Base-by-base conservation (phyloP, 495 filamentous ascomycete species). In the Aspergillus indologenus region DNA sequence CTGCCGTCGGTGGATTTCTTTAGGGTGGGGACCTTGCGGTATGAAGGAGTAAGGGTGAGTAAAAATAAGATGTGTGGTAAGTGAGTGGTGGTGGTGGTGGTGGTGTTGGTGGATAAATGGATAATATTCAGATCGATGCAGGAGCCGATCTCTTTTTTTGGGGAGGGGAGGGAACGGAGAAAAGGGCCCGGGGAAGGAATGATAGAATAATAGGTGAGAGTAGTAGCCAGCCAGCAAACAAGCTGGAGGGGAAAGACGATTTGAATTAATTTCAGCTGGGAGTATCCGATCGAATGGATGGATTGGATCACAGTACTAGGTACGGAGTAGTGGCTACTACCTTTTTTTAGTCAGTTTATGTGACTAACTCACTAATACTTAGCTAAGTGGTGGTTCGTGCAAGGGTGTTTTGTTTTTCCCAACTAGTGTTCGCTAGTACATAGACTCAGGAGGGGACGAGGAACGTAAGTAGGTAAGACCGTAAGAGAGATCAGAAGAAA, bases 121-220 rank as follows among this genome's bases (percentile, higher is more conserved):
- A 31, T 18, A 51, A 51, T 51, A 5, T n/a, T 51, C 48, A 51
- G 48, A 51, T 51, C 48, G 29, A 51, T 51, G 48, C 48, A 51
- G 18, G 48, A 51, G 48, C 48, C 48, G 48, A 51, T 51, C 48
- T 26, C 18, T 51, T 24, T n/a, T 19, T n/a, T 4, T 3, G 26
- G 26, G 48, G 48, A 23, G 24, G 22, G 2, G 22, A 22, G 7
- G 21, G 21, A 18, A 5, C 23, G 5, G 22, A 18, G 23, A 23
- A 31, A 5, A n/a, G 47, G 48, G 19, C 34, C 12, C 34, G 24
- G 17, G 48, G 48, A 51, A 24, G 21, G 47, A 6, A 24, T 17
- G 11, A 48, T 23, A 5, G 12, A 12, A 11, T 5, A 19, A 22
- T 48, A 21, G 12, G 21, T 22, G 46, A 7, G 18, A 48, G 22